Base-by-base conservation (phyloP, 2,329 filamentous ascomycete genomes). In the Pseudovirgaria hyperparasitica region DNA sequence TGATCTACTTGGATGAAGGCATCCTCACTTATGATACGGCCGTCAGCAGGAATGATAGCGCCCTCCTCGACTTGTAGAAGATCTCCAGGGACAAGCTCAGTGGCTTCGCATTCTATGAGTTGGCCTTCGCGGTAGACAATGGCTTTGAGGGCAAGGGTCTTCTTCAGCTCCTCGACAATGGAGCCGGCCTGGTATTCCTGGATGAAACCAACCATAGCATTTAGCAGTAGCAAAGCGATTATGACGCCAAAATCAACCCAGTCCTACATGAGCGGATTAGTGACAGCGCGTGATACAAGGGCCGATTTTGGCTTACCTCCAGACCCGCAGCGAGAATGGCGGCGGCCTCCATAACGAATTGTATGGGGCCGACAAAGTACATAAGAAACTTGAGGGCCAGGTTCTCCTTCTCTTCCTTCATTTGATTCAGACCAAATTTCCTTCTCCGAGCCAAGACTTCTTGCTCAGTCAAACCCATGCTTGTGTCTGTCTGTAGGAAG, bases 231-330 rank as follows among this genome's bases (percentile, higher is more conserved):
- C 26, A 92, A 67, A 48, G 63, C 82, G 55, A 78, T 84, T 42
- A 92, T 92, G 48, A 92, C 82, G 66, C 82, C 84, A 48, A 92
- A 87, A 63, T 92, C 84, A 38, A 92, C 79, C 84, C 84, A 92
- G 46, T 90, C 80, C 57, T 80, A 58, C 22, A 92, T 72, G 72
- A n/a, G n/a, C n/a, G n/a, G n/a, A n/a, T n/a, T n/a, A n/a, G n/a
- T n/a, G n/a, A n/a, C n/a, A n/a, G n/a, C n/a, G n/a, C n/a, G n/a
- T n/a, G n/a, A n/a, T n/a, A n/a, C n/a, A n/a, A n/a, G n/a, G n/a
- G n/a, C n/a, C n/a, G n/a, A n/a, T n/a, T n/a, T n/a, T n/a, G n/a
- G n/a, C n/a, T n/a, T n/a, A n/a, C n/a, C n/a, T n/a, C n/a, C n/a
- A n/a, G n/a, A n/a, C n/a, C n/a, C n/a, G n/a, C n/a, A n/a, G n/a